Percentiles rank a stretch among this genome's conserved stretches.
These are phyloP conservation scores for Agrocybe praecox DNA, from an alignment of 768 basidiomycete species.

Conservation along the genomic window DNA sequence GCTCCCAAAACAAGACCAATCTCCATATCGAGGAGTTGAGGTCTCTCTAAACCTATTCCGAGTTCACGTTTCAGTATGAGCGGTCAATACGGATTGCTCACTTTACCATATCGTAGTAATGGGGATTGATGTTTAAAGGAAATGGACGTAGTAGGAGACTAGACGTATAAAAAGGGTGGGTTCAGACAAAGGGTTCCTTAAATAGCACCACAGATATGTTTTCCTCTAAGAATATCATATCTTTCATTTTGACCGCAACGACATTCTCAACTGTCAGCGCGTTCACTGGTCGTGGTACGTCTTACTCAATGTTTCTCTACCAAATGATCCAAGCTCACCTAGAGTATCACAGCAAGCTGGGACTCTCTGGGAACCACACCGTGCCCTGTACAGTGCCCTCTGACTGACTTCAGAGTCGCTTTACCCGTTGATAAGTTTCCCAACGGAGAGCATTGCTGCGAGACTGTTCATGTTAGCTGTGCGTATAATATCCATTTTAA, in stretches of 20 bases:
- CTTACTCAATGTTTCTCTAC: too few species aligned
- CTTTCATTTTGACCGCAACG: neutral
- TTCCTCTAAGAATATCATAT: neutral
- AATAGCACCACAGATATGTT: constrained; percentile 8
- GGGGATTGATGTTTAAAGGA: too few species aligned
- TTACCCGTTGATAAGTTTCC: constrained; percentile 11
- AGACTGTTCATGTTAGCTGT: constrained; percentile 13
- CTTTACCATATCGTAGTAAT: too few species aligned
- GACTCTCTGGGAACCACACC: constrained; percentile 15
- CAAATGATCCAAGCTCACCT: neutral
- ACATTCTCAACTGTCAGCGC: constrained; percentile 4
- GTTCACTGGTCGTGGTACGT: constrained; percentile 10
- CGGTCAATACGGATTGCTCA: too few species aligned
- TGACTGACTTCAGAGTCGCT: constrained; percentile 9
- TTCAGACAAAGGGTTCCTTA: too few species aligned
- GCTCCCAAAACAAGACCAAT: too few species aligned
- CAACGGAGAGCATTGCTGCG: constrained; percentile 12
- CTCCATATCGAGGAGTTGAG: too few species aligned
- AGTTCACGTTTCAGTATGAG: too few species aligned
- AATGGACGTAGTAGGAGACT: too few species aligned
- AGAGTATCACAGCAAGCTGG: neutral
- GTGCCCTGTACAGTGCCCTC: constrained; percentile 8
- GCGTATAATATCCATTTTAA: neutral
- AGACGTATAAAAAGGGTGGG: too few species aligned
- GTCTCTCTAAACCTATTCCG: too few species aligned